Conservation (phyloP, 768 basidiomycete genomes). For the Termitomyces sp. region DNA sequence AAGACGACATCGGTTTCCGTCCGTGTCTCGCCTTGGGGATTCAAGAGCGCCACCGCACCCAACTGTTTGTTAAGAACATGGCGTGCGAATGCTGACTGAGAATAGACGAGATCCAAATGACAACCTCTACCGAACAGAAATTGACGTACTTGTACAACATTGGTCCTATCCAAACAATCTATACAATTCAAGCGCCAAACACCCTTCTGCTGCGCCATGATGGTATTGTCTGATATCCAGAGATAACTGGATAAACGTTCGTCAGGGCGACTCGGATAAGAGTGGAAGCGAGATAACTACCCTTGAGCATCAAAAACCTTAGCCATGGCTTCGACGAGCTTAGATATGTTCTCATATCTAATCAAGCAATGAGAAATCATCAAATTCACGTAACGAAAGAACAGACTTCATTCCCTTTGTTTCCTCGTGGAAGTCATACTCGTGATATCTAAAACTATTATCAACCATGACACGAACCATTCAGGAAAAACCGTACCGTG, state of each 20-base stretch:
- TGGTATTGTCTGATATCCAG: constrained; percentile 68
- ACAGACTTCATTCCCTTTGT: constrained; percentile 91
- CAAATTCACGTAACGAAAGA: background rate
- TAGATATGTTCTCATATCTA: constrained; percentile 88
- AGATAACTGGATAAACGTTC: constrained; percentile 49
- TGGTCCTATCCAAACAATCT: constrained; percentile 92
- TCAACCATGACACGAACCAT: background rate
- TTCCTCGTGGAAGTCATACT: constrained; percentile 92
- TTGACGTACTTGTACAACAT: constrained; percentile 75
- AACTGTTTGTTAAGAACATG: constrained; percentile 73
- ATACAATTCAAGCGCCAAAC: constrained; percentile 93
- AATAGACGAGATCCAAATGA: background rate
- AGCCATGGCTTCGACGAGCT: constrained; percentile 66
- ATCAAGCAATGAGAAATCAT: background rate
- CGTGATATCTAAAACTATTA: constrained; percentile 50
- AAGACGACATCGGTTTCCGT: constrained; percentile 69
- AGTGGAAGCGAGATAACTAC: constrained; percentile 27
- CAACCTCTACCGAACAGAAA: background rate
- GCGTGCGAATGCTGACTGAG: constrained; percentile 86
- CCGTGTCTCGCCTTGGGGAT: constrained; percentile 45
- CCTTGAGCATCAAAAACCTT: constrained; percentile 78
- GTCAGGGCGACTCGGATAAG: constrained; percentile 1
- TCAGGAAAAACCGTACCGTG: constrained; percentile 36
- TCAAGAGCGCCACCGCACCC: constrained; percentile 63
- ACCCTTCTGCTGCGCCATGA: constrained; percentile 79